These are phyloP conservation scores for Fusarium sulawesiense DNA, from an alignment of 2,329 filamentous ascomycete species.

Conservation along the genomic window DNA sequence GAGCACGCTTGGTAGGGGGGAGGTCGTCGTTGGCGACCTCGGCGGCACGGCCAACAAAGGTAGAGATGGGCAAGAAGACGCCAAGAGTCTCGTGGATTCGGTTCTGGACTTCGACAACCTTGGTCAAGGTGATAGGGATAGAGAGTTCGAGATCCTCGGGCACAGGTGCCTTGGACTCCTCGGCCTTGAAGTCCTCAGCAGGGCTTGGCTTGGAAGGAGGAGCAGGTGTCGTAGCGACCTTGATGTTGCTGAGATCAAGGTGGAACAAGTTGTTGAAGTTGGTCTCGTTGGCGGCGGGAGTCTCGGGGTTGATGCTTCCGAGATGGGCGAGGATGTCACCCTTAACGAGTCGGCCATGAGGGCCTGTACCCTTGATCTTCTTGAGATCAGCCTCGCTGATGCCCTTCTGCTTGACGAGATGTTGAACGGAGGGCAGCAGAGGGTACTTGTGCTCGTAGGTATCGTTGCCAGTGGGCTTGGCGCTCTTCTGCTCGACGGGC, in stretches of 20 bases:
- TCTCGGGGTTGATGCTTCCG: slow-evolving; percentile 78
- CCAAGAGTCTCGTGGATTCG: slow-evolving; percentile 82
- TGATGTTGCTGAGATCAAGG: slow-evolving; percentile 96
- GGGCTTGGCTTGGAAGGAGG: slow-evolving; percentile 46
- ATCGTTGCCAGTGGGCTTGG: slow-evolving; percentile 57
- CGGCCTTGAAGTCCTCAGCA: slow-evolving; percentile 51
- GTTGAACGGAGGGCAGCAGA: slow-evolving; percentile 83
- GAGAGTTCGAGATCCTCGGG: slow-evolving; percentile 69
- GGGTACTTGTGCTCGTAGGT: slow-evolving; percentile 76
- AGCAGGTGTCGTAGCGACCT: slow-evolving; percentile 71
- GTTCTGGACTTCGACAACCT: slow-evolving; percentile 83
- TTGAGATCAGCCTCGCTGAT: slow-evolving; percentile 79
- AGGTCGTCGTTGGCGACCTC: slow-evolving; percentile 90
- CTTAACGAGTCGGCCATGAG: slow-evolving; percentile 89
- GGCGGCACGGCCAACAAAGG: slow-evolving; percentile 86
- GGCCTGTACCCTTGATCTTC: slow-evolving; percentile 88
- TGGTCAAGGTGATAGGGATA: slow-evolving; percentile 80
- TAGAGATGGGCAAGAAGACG: slow-evolving; percentile 83
- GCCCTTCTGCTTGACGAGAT: slow-evolving; percentile 82
- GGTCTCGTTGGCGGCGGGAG: slow-evolving; percentile 76
- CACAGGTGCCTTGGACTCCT: slow-evolving; percentile 56
- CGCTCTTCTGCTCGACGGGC: slow-evolving; percentile 51
- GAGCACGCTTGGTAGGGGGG: slow-evolving; percentile 71
- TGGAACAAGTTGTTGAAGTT: slow-evolving; percentile 81
- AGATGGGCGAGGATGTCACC: slow-evolving; percentile 94